phyloP scores from a whole-genome alignment of 1,284 basidiomycete genomes.

The Neolentinus lepideus region DNA sequence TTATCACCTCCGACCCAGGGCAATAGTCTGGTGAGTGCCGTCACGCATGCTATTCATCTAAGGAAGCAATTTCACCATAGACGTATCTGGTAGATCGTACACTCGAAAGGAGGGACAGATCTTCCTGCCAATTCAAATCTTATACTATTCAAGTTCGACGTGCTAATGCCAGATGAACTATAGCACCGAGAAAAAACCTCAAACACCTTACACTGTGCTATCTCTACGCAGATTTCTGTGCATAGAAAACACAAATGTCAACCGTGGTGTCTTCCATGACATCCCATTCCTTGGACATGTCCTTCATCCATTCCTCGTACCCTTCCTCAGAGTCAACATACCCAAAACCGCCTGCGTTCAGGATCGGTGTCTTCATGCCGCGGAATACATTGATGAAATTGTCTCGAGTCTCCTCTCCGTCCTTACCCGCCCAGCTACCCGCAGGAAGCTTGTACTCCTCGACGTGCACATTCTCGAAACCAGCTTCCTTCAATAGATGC shows the following conservation, averaged over 20 bases:
- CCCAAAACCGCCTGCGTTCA: conserved; percentile 13
- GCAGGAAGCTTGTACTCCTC: conserved; percentile 9
- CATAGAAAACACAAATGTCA: not conserved
- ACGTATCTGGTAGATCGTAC: too few relatives aligned
- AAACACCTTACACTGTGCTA: too few relatives aligned
- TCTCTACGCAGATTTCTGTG: not conserved
- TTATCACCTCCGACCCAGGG: too few relatives aligned
- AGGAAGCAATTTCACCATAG: too few relatives aligned
- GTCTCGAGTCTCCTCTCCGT: conserved; percentile 9
- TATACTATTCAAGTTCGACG: too few relatives aligned
- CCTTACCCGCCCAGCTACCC: conserved; percentile 14
- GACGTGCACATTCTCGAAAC: conserved; percentile 14
- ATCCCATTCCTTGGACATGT: not conserved
- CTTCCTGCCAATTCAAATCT: too few relatives aligned
- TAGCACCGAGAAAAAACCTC: too few relatives aligned
- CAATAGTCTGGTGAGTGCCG: too few relatives aligned
- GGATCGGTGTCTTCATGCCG: conserved; percentile 13
- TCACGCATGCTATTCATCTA: too few relatives aligned
- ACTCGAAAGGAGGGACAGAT: too few relatives aligned
- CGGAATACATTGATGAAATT: conserved; percentile 12
- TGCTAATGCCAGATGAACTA: too few relatives aligned
- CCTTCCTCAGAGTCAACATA: conserved; percentile 5
- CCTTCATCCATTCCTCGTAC: not conserved
- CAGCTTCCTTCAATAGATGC: conserved; percentile 13
- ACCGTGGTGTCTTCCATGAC: not conserved